Base-by-base conservation (phyloP, 441 rosid species). In the Dalechampia spathulata region DNA sequence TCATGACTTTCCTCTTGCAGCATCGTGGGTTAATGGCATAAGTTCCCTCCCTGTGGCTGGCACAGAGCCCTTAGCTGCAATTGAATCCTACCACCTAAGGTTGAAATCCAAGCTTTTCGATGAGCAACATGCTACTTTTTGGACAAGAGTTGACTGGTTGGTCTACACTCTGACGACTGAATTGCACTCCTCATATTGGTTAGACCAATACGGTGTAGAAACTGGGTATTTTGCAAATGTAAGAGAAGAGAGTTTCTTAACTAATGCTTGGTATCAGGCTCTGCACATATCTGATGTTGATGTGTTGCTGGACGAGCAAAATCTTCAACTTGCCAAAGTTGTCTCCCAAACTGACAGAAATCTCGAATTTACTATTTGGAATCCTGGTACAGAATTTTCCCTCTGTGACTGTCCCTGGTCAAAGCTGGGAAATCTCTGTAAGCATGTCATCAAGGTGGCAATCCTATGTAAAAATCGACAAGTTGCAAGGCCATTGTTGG, bases 351-450 rank as follows among this genome's bases (percentile, higher is more conserved):
- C 67, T 4, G 72, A 78, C 60, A 62, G 78, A 66, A 72, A 52
- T 58, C 25, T 60, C 52, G 76, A 59, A 7, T 68, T 67, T 53
- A 55, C 65, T 8, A 56, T 76, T 56, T 74, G 80, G 83, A 81
- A 72, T 66, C 86, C 83, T 61, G 86, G 83, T 52, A 74, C 86
- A 3, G 86, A 81, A 64, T 81, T 81, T 57, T 59, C 83, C 16
- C 47, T 72, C 43, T 81, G 86, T 38, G 75, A 76, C 55, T 81
- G 86, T 46, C 48, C 57, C 40, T 72, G 78, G 75, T 72, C 83
- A 22, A 66, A 68, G 60, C 53, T 14, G 30, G 86, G 83, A 57
- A 73, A 81, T 70, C 62, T 78, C 23, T 81, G 83, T 47, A 58
- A 81, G 75, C 86, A 81, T 50, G 72, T 78, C 28, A 50, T 81